These are phyloP conservation scores for Xylaria castorea DNA, from an alignment of 495 filamentous ascomycete genomes.

Conservation along the genomic window DNA sequence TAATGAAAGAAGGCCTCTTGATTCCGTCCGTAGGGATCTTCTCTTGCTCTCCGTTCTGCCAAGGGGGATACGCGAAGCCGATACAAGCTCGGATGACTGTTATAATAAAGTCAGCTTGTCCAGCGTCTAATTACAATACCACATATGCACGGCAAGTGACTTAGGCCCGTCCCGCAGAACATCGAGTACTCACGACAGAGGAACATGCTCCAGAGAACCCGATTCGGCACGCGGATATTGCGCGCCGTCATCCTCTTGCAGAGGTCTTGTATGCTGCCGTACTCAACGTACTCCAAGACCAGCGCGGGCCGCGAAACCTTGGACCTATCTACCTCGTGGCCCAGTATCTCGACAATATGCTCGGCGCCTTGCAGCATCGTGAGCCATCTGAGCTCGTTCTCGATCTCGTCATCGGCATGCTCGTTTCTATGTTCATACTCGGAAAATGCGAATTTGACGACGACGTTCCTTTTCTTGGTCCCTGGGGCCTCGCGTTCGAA, in stretches of 20 bases:
- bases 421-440: constrained; percentile 8
- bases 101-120: background rate
- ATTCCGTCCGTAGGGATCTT: background rate
- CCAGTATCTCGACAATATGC: background rate
- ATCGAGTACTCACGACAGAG: constrained; percentile 4
- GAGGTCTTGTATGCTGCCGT: constrained; percentile 17
- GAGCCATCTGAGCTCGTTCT: constrained; percentile 12
- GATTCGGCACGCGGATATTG: background rate
- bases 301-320: constrained; percentile 6
- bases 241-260: constrained; percentile 5
- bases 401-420: constrained; percentile 16
- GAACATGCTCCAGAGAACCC: constrained; percentile 18
- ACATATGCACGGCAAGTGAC: background rate
- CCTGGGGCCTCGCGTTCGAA: background rate
- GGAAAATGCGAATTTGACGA: constrained; percentile 16
- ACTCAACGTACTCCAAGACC: constrained; percentile 11
- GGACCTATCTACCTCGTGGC: background rate
- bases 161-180: background rate
- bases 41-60: background rate
- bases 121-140: background rate
- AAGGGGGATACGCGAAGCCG: constrained; percentile 15
- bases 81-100: constrained; percentile 16
- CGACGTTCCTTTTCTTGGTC: constrained; percentile 4
- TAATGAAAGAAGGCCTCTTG: constrained; percentile 11
- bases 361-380: background rate